Conservation (phyloP, 2,329 filamentous ascomycete species). For the Neobulgaria alba region DNA sequence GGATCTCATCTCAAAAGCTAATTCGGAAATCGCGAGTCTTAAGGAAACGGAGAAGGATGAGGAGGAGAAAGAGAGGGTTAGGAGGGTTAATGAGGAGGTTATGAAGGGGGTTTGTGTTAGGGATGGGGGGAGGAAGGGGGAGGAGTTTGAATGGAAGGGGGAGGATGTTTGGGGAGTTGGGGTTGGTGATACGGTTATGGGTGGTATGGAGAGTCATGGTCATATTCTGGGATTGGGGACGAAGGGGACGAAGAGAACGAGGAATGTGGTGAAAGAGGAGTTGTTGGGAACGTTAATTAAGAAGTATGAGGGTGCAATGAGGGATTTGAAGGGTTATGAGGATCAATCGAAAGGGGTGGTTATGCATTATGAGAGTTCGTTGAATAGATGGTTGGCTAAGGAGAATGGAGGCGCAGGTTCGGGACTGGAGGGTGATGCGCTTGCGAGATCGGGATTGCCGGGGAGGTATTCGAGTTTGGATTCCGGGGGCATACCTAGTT, state of each 20-base stretch:
- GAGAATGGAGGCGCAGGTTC: background rate
- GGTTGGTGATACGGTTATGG: background rate
- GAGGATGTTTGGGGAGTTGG: background rate
- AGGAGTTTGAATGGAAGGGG: background rate
- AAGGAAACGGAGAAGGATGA: background rate
- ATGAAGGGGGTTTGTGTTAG: background rate
- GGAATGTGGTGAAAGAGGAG: background rate
- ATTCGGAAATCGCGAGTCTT: background rate
- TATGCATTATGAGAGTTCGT: background rate
- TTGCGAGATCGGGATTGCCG: background rate
- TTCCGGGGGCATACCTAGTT: no score
- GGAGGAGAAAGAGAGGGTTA: background rate
- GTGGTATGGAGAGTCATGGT: no score
- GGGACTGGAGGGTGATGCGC: background rate
- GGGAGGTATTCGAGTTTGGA: no score
- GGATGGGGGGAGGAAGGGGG: background rate
- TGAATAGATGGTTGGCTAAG: background rate
- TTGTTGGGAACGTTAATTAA: background rate
- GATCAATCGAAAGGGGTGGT: background rate
- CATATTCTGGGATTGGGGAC: no score
- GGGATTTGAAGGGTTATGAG: background rate
- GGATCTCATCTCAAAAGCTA: background rate
- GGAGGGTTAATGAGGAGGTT: background rate
- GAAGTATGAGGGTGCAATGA: background rate
- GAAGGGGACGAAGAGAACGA: background rate